Percentiles rank a stretch among this genome's conserved stretches.
phyloP scores from a whole-genome alignment of 768 basidiomycete species.

The Lactifluus hygrophoroides region DNA sequence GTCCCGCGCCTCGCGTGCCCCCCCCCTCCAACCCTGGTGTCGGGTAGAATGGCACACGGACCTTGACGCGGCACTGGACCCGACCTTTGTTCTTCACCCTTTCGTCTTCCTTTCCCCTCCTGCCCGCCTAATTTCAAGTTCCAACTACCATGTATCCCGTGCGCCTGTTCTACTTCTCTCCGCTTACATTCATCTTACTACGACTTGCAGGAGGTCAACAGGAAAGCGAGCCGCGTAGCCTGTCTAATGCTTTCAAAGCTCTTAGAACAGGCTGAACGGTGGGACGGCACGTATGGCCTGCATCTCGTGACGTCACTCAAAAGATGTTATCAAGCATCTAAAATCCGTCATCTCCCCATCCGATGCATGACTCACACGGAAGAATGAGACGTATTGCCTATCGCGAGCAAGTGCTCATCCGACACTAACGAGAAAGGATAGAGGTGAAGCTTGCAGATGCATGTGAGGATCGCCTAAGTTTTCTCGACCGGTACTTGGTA shows the following conservation, averaged over 20 bases:
- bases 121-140: too few relatives aligned
- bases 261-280: constrained; percentile 82
- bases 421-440: constrained; percentile 63
- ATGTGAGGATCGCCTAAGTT: constrained; percentile 70
- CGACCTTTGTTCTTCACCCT: neutral
- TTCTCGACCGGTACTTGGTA: constrained; percentile 53
- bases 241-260: constrained; percentile 64
- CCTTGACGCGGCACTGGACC: constrained; percentile 1
- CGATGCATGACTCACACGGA: constrained; percentile 68
- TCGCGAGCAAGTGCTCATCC: constrained; percentile 65
- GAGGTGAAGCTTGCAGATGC: constrained; percentile 67
- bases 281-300: constrained; percentile 52
- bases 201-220: constrained; percentile 16
- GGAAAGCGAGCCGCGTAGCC: constrained; percentile 26
- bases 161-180: neutral
- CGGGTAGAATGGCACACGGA: neutral
- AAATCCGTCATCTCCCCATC: constrained; percentile 62
- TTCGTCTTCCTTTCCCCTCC: neutral
- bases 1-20: too few relatives aligned
- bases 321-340: constrained; percentile 72
- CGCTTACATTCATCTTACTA: neutral
- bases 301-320: neutral
- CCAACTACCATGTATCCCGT: constrained; percentile 15
- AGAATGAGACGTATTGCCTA: constrained; percentile 81
- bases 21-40: constrained; percentile 17